These are phyloP conservation scores for Lactarius akahatsu DNA, from an alignment of 768 basidiomycete species.

Conservation along the genomic window DNA sequence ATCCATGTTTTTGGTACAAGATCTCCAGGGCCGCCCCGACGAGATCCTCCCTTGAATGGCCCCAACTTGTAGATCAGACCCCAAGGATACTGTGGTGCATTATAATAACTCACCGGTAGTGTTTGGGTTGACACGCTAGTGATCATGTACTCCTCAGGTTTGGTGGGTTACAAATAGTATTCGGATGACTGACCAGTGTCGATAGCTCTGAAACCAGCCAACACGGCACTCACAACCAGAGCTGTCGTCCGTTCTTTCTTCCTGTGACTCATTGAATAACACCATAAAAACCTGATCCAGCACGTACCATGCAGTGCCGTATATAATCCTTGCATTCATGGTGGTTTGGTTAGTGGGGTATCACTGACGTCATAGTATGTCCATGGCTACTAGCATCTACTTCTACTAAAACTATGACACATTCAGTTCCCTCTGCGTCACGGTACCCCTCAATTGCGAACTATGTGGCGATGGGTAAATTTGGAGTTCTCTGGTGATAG, in stretches of 20 bases:
- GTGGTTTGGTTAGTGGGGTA: constrained; percentile 1
- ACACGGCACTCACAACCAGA: constrained; percentile 69
- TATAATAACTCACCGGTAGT: constrained; percentile 51
- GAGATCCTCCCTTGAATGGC: constrained; percentile 48
- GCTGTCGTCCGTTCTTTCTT: constrained; percentile 70
- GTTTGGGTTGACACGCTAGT: constrained; percentile 67
- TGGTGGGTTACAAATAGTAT: background rate
- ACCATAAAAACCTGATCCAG: background rate
- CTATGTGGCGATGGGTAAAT: too few relatives aligned
- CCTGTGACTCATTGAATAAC: constrained; percentile 43
- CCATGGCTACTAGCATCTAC: too few relatives aligned
- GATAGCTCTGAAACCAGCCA: constrained; percentile 75
- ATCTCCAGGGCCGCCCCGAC: constrained; percentile 71
- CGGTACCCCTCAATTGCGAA: too few relatives aligned
- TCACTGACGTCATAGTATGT: too few relatives aligned
- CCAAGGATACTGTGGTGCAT: background rate
- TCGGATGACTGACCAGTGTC: constrained; percentile 62
- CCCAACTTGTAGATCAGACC: background rate
- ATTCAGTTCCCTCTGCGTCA: too few relatives aligned
- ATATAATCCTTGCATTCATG: constrained; percentile 49
- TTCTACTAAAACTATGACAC: too few relatives aligned
- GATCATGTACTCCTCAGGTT: constrained; percentile 4
- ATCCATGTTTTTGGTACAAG: constrained; percentile 54
- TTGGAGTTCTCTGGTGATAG: too few relatives aligned
- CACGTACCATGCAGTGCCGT: constrained; percentile 60